phyloP scores from a whole-genome alignment of 179 eudicot species.

The Sideroxylon spinosum region DNA sequence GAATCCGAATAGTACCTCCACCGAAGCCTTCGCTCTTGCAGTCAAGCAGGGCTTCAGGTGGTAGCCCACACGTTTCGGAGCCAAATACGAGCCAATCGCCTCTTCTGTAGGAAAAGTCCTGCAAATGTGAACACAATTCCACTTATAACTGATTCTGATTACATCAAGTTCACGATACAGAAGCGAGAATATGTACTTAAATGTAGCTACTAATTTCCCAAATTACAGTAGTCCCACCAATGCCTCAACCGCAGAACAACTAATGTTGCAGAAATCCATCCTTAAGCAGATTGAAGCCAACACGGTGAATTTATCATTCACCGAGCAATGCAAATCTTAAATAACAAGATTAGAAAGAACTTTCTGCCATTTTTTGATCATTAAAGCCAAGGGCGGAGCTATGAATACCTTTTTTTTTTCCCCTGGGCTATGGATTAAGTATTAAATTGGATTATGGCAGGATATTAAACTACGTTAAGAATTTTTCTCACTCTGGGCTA shows the following conservation, averaged over 20 bases:
- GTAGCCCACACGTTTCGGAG: constrained; percentile 84
- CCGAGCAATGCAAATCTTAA: too few species aligned
- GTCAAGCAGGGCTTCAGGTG: constrained; percentile 68
- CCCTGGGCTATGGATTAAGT: too few species aligned
- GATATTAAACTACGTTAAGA: too few species aligned
- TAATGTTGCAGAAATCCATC: background rate
- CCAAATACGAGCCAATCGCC: constrained; percentile 98
- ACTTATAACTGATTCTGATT: background rate
- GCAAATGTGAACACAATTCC: constrained; percentile 16
- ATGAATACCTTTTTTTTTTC: too few species aligned
- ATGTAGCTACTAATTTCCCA: background rate
- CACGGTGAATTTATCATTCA: too few species aligned
- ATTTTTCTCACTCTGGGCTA: too few species aligned
- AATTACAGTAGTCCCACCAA: constrained; percentile 2
- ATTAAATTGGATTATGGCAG: too few species aligned
- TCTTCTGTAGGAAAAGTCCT: constrained; percentile 71
- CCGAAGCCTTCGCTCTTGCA: constrained; percentile 61
- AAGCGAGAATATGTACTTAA: background rate
- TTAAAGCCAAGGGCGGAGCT: too few species aligned
- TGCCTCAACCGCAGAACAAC: background rate
- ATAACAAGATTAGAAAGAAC: background rate
- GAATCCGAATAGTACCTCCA: constrained; percentile 74
- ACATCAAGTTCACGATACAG: background rate
- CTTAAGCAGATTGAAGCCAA: background rate
- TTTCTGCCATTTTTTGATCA: background rate